Evolutionary conservation across 78 protist genomes (phyloP).

Genomic region (Dictyostelium brefeldianum): DNA sequence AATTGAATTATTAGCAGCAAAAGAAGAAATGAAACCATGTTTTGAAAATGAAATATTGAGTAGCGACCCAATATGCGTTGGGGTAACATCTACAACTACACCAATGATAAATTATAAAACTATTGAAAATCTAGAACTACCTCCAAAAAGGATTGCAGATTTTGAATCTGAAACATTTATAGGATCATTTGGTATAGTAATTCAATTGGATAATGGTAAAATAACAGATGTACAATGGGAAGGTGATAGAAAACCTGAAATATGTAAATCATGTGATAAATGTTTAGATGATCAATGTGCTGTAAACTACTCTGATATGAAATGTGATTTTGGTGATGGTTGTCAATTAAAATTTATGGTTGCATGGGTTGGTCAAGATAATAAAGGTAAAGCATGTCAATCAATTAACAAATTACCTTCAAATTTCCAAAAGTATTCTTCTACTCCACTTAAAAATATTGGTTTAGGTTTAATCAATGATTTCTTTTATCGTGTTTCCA

Average conservation of each 20-base stretch:
- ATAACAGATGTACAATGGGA: slow-evolving; percentile 48
- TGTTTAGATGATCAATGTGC: slow-evolving; percentile 69
- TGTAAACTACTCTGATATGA: not conserved
- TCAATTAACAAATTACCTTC: slow-evolving; percentile 45
- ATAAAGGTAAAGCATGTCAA: slow-evolving; percentile 21
- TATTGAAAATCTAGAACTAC: not conserved
- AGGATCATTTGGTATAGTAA: not conserved
- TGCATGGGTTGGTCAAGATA: slow-evolving; percentile 44
- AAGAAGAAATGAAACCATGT: not conserved
- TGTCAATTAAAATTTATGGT: slow-evolving; percentile 30
- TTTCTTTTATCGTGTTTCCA: slow-evolving; percentile 24
- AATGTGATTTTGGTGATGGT: slow-evolving; percentile 27
- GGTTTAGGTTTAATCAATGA: slow-evolving; percentile 50
- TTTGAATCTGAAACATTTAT: not conserved
- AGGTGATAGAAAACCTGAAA: slow-evolving; percentile 24
- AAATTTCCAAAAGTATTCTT: slow-evolving; percentile 31
- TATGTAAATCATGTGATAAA: slow-evolving; percentile 34
- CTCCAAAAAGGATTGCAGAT: not conserved
- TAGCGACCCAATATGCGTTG: not conserved
- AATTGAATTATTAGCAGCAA: not conserved
- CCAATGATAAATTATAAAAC: not conserved
- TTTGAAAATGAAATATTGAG: not conserved
- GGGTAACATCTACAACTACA: not conserved
- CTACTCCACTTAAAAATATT: slow-evolving; percentile 28
- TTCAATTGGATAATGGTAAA: slow-evolving; percentile 17